Conservation (phyloP, 2,329 filamentous ascomycete species). For the Myriosclerotinia curreyana region DNA sequence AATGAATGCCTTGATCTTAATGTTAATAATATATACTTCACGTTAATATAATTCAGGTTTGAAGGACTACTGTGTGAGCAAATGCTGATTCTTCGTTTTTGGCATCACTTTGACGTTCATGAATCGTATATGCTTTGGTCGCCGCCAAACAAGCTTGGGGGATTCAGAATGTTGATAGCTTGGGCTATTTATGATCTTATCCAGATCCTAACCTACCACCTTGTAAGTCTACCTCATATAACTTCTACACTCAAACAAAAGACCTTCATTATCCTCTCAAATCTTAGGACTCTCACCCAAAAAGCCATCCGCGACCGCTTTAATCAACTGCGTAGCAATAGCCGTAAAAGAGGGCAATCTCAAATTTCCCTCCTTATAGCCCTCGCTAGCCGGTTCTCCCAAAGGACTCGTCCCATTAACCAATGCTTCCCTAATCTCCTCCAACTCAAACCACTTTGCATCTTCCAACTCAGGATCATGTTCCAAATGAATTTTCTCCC, state of each 20-base stretch:
- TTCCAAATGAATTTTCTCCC: slow-evolving; percentile 76
- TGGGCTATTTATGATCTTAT: neutral
- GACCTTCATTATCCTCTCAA: slow-evolving; percentile 15
- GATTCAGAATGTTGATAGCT: neutral
- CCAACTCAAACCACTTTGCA: slow-evolving; percentile 82
- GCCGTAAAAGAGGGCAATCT: slow-evolving; percentile 81
- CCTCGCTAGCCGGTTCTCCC: slow-evolving; percentile 60
- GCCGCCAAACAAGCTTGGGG: neutral
- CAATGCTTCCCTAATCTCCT: slow-evolving; percentile 76
- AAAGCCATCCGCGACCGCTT: slow-evolving; percentile 71
- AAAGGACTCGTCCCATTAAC: slow-evolving; percentile 63
- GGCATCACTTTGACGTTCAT: too few species aligned
- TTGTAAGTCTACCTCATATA: slow-evolving; percentile 7
- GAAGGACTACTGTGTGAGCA: too few species aligned
- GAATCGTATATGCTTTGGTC: neutral
- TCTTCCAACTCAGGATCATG: slow-evolving; percentile 90
- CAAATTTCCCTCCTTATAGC: slow-evolving; percentile 73
- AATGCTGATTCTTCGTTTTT: neutral
- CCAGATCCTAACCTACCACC: neutral
- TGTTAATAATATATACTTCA: too few species aligned
- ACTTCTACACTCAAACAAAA: neutral
- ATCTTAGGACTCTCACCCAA: slow-evolving; percentile 43
- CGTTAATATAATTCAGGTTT: too few species aligned
- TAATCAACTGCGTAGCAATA: slow-evolving; percentile 87
- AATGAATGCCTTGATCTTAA: too few species aligned